phyloP scores from a whole-genome alignment of 1,284 basidiomycete species.

The Fomitopsis schrenkii region DNA sequence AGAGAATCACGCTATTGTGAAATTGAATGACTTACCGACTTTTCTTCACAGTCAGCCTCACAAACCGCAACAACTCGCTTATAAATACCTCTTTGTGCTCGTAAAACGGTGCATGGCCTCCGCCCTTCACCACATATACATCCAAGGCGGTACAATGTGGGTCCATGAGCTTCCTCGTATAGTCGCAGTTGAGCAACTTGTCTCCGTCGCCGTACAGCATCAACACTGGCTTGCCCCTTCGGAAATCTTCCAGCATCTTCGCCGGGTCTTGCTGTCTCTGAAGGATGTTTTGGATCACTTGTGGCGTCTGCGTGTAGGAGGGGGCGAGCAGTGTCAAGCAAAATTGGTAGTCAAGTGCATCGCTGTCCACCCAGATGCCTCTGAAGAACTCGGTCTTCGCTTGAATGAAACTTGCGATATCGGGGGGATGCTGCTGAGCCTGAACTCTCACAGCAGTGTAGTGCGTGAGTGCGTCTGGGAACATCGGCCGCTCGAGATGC shows the following conservation, averaged over 20 bases:
- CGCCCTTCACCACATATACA: conserved; percentile 15
- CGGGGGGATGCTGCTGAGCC: conserved; percentile 9
- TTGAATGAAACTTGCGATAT: conserved; percentile 8
- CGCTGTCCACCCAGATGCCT: conserved; percentile 13
- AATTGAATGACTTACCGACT: not conserved
- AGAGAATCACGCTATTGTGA: not conserved
- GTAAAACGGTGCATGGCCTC: conserved; percentile 21
- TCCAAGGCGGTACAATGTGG: conserved; percentile 19
- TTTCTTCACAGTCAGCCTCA: not conserved
- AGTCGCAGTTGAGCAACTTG: conserved; percentile 11
- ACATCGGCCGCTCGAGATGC: conserved; percentile 13
- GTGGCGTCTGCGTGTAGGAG: conserved; percentile 12
- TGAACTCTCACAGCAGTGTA: conserved; percentile 9
- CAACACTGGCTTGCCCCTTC: conserved; percentile 3
- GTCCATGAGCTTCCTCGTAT: conserved; percentile 13
- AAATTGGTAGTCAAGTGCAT: conserved; percentile 9
- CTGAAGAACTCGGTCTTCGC: conserved; percentile 17
- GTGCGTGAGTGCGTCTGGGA: conserved; percentile 6
- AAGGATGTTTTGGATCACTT: conserved; percentile 6
- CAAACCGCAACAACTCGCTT: conserved; percentile 12
- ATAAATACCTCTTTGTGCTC: conserved; percentile 20
- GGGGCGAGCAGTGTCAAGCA: conserved; percentile 18
- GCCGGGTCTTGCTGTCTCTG: conserved; percentile 8
- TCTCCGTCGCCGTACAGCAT: conserved; percentile 7
- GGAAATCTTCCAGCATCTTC: conserved; percentile 4